Conservation (phyloP, 2,329 filamentous ascomycete species). For the Ceratocystis alfenasii region DNA sequence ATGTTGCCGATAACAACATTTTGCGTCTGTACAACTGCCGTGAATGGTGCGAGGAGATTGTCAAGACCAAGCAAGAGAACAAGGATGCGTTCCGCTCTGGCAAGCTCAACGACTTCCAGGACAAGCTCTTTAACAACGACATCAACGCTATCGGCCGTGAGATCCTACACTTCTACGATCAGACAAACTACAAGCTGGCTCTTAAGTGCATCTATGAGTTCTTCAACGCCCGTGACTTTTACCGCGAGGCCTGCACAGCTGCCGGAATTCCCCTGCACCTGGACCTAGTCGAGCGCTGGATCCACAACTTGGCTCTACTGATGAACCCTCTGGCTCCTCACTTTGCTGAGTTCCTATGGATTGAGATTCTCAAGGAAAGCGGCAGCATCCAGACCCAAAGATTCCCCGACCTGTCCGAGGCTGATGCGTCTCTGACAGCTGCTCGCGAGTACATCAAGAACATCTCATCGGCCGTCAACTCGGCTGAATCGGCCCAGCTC, state of each 20-base stretch:
- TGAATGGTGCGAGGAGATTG: conserved; percentile 84
- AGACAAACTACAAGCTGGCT: conserved; percentile 54
- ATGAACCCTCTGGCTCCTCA: conserved; percentile 79
- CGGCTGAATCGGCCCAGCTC: conserved; percentile 66
- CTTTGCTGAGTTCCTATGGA: conserved; percentile 90
- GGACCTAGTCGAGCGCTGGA: conserved; percentile 65
- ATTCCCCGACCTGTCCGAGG: conserved; percentile 58
- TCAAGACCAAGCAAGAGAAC: conserved; percentile 47
- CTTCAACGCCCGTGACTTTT: conserved; percentile 75
- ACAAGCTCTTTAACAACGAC: conserved; percentile 86
- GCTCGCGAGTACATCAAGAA: conserved; percentile 69
- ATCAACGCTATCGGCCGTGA: conserved; percentile 74
- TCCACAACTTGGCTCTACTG: conserved; percentile 75
- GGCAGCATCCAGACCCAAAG: conserved; percentile 65
- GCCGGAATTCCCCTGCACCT: conserved; percentile 78
- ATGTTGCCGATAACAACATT: conserved; percentile 83
- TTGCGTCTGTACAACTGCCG: conserved; percentile 57
- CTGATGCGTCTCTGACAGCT: conserved; percentile 57
- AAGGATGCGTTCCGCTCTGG: conserved; percentile 56
- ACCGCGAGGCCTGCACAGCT: conserved; percentile 68
- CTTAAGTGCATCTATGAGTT: conserved; percentile 78
- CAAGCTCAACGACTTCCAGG: conserved; percentile 64
- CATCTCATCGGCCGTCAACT: conserved; percentile 69
- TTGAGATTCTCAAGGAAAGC: conserved; percentile 71
- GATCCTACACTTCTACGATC: conserved; percentile 63